Base-by-base conservation (phyloP, 306 rosid genomes). In the Spatholobus suberectus region DNA sequence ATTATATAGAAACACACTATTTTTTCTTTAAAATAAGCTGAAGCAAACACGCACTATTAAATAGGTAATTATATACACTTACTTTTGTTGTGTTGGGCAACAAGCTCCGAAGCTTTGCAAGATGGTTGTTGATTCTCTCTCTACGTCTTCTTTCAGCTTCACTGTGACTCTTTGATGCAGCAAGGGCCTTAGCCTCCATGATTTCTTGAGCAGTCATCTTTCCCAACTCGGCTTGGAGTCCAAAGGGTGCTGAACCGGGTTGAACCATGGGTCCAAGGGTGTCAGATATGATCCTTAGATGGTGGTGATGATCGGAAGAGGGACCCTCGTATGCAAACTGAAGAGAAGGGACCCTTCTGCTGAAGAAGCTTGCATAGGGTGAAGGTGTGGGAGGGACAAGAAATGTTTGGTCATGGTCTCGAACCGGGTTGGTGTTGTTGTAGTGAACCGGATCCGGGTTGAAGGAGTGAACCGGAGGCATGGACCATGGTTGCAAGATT, bases 71-170 rank as follows among this genome's bases (percentile, higher is more conserved):
- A 44, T 54, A 57, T 12, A 12, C 0, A 86, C 96, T 91, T 92
- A 94, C 98, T 88, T 94, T 94, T 72, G 98, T 92, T 66, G 96
- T 92, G 86, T 88, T 94, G 34, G 98, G 98, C 70, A 94, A 86
- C 70, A 94, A 85, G 89, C 97, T 94, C 8, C 98, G 91, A 41
- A 94, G 81, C 81, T 92, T 94, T 20, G 98, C 97, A 57, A 94
- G 96, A 57, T 94, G 98, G 82, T 94, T 94, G 47, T 94, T 94
- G 93, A 94, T 94, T 85, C 98, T 89, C 87, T 94, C 98, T 85
- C 98, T 88, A 70, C 98, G 92, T 77, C 97, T 89, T 77, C 98
- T 84, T 78, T 94, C 98, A 51, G 98, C 98, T 44, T 94, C 98
- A 65, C 97, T 94, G 78, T 94, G 98, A 57, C 96, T 92, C 83